phyloP scores from a whole-genome alignment of 805 yeast genomes.

The Wickerhamomyces ciferrii region DNA sequence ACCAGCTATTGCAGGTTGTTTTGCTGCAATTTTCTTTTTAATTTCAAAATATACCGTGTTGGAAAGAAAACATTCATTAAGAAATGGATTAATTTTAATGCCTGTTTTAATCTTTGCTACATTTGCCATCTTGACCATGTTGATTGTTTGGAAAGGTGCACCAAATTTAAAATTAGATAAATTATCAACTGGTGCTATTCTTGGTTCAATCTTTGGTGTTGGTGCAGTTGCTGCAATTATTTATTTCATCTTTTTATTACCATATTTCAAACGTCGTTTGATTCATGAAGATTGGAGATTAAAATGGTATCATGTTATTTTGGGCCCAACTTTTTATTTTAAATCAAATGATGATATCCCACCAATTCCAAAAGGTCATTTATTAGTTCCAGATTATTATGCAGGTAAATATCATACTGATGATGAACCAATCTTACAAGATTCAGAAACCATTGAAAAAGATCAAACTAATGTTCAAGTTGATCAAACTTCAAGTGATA shows the following conservation, averaged over 20 bases:
- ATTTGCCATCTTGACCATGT: constrained; percentile 63
- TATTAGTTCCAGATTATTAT: constrained; percentile 58
- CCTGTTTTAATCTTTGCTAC: constrained; percentile 59
- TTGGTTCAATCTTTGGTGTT: constrained; percentile 59
- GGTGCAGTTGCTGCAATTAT: constrained; percentile 51
- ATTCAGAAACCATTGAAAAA: too few species aligned
- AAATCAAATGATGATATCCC: constrained; percentile 53
- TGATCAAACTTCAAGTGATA: constrained; percentile 17
- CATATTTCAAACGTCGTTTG: constrained; percentile 57
- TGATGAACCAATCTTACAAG: neutral
- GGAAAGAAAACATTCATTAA: constrained; percentile 50
- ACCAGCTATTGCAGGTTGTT: constrained; percentile 60
- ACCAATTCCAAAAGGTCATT: constrained; percentile 58
- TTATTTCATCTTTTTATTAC: constrained; percentile 51
- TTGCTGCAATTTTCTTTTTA: constrained; percentile 55
- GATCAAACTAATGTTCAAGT: constrained; percentile 3
- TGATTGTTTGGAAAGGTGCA: constrained; percentile 78
- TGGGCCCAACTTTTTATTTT: constrained; percentile 55
- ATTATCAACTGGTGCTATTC: constrained; percentile 45
- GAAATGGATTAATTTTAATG: constrained; percentile 50
- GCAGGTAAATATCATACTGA: constrained; percentile 45
- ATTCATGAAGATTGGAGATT: constrained; percentile 64
- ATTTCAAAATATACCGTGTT: constrained; percentile 56
- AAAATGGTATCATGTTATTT: constrained; percentile 45
- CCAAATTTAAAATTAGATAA: constrained; percentile 56